Evolutionary conservation across 2,329 filamentous ascomycete genomes (phyloP).

Genomic region (Botryotinia convoluta): DNA sequence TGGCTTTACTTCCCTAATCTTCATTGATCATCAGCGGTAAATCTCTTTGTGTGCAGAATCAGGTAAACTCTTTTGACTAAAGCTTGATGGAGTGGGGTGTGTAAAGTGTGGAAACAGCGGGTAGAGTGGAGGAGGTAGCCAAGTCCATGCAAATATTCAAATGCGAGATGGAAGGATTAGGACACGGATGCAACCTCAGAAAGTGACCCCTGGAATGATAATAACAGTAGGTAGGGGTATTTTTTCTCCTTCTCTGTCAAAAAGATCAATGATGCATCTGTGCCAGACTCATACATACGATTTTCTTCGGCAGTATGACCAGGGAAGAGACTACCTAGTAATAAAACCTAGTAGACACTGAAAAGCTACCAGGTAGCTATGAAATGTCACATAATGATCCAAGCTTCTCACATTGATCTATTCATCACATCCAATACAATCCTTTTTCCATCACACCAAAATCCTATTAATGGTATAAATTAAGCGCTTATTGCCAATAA

Average conservation of each 20-base stretch:
- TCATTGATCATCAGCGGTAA: background rate
- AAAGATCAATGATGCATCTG: conserved; percentile 8
- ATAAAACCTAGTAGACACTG: background rate
- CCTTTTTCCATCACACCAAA: background rate
- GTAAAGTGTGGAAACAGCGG: background rate
- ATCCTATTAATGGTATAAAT: conserved; percentile 19
- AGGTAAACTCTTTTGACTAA: background rate
- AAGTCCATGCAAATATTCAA: conserved; percentile 8
- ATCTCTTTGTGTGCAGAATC: background rate
- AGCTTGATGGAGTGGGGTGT: conserved; percentile 5
- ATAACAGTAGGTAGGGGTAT: conserved; percentile 1
- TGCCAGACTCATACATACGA: background rate
- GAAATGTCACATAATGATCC: conserved; percentile 5
- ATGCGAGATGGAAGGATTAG: conserved; percentile 6
- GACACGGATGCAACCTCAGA: background rate
- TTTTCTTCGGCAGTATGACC: background rate
- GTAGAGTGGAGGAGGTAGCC: conserved; percentile 10
- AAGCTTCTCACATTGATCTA: conserved; percentile 1
- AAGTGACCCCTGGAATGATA: conserved; percentile 4
- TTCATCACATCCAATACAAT: conserved; percentile 13
- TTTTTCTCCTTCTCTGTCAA: background rate
- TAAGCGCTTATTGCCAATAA: conserved; percentile 19
- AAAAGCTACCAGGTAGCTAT: background rate
- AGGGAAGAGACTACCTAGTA: background rate
- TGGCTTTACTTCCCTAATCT: background rate